phyloP scores from a whole-genome alignment of 495 filamentous ascomycete species.

The Clohesyomyces aquaticus region DNA sequence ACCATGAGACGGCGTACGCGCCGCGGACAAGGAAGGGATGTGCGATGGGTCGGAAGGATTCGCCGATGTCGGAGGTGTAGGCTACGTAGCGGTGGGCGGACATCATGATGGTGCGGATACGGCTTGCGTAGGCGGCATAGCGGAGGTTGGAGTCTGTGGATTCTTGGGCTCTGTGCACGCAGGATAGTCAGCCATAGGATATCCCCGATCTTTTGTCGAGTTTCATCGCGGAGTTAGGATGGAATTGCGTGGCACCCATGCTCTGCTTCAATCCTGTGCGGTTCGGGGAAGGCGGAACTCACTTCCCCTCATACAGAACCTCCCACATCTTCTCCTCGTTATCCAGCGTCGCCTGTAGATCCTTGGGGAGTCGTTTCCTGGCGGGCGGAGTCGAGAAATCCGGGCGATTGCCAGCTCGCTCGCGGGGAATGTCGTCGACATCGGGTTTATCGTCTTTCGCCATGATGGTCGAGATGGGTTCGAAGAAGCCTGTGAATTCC shows the following conservation, averaged over 20 bases:
- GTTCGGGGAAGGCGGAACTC: too few species aligned
- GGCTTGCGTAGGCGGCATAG: conserved; percentile 89
- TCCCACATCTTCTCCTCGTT: conserved; percentile 79
- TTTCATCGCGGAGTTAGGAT: too few species aligned
- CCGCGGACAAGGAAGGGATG: conserved; percentile 78
- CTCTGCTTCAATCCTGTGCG: too few species aligned
- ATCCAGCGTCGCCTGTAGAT: conserved; percentile 75
- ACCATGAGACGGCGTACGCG: conserved; percentile 92
- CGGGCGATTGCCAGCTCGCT: conserved; percentile 44
- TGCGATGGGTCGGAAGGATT: conserved; percentile 92
- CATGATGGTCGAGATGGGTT: too few species aligned
- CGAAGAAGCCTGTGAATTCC: conserved; percentile 19
- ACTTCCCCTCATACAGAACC: conserved; percentile 78
- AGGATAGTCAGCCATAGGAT: too few species aligned
- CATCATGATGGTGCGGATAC: conserved; percentile 84
- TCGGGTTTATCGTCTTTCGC: conserved; percentile 37
- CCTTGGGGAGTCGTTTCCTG: conserved; percentile 65
- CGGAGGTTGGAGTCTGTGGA: conserved; percentile 83
- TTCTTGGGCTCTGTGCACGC: conserved; percentile 66
- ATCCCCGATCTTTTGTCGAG: too few species aligned
- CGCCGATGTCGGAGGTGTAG: conserved; percentile 96
- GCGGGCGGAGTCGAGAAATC: conserved; percentile 57
- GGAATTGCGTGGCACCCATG: too few species aligned
- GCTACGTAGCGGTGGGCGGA: conserved; percentile 95
- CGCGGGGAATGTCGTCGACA: conserved; percentile 40